These are phyloP conservation scores for Pouteria glomerata DNA, from an alignment of 148 eudicot species.

Conservation along the genomic window DNA sequence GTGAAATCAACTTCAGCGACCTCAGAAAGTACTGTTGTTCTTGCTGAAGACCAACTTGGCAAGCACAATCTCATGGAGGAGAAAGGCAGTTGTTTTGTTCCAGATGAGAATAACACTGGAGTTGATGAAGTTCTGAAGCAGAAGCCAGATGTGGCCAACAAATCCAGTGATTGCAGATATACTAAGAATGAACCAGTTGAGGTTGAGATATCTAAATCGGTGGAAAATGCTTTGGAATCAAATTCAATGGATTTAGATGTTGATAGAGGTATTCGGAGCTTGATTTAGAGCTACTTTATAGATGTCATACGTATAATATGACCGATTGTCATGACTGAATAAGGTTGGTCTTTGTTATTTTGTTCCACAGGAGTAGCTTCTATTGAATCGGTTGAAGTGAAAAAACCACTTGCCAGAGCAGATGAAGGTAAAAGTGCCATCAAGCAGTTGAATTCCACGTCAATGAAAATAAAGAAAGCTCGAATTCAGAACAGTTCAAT, in stretches of 20 bases:
- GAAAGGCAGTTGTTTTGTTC: not conserved
- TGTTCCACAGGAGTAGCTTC: conserved; percentile 8
- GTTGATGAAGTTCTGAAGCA: not conserved
- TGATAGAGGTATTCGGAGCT: conserved; percentile 8
- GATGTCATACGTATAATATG: not conserved
- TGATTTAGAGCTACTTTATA: not conserved
- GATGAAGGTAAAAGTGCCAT: not conserved
- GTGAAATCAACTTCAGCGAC: conserved; percentile 5
- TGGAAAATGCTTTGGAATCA: too few species aligned
- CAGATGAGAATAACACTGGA: not conserved
- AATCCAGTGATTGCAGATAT: not conserved
- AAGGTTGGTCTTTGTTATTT: not conserved
- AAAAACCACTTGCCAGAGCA: not conserved
- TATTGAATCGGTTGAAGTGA: not conserved
- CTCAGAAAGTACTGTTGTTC: not conserved
- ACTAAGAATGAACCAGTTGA: not conserved
- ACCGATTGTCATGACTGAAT: not conserved
- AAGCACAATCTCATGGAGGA: not conserved
- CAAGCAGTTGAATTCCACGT: not conserved
- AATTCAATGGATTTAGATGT: not conserved
- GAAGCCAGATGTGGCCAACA: not conserved
- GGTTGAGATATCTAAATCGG: not conserved
- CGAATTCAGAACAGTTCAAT: conserved; percentile 35
- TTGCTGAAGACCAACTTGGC: conserved; percentile 1
- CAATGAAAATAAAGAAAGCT: conserved; percentile 3